These are phyloP conservation scores for Rhodotorula sp. DNA, from an alignment of 1,284 basidiomycete genomes.

Conservation along the genomic window DNA sequence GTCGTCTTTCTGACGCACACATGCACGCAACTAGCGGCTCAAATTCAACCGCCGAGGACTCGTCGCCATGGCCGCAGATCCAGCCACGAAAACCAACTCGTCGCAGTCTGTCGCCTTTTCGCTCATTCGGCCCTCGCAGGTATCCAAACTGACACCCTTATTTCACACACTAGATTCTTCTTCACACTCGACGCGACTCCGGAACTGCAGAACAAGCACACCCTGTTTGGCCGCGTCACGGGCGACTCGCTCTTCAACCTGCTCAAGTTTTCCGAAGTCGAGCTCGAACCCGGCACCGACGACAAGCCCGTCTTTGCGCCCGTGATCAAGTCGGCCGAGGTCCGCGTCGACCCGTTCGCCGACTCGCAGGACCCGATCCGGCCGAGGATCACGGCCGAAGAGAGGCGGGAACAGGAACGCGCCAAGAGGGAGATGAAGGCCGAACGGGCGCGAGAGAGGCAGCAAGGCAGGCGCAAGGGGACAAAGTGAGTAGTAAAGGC, in stretches of 20 bases:
- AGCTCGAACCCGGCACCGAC: constrained; percentile 58
- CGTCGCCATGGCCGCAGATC: constrained; percentile 90
- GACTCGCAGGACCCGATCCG: constrained; percentile 65
- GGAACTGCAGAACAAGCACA: constrained; percentile 63
- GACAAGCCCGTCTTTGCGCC: constrained; percentile 83
- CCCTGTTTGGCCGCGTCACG: constrained; percentile 45
- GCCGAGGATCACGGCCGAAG: constrained; percentile 91
- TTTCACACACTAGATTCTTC: constrained; percentile 61
- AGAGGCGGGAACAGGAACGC: constrained; percentile 74
- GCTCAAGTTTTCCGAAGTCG: constrained; percentile 71
- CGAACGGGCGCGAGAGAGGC: constrained; percentile 67
- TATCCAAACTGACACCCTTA: constrained; percentile 52
- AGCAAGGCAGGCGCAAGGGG: constrained; percentile 61
- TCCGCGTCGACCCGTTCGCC: constrained; percentile 63
- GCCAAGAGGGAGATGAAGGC: constrained; percentile 71
- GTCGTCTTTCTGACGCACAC: no score
- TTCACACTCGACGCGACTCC: constrained; percentile 76
- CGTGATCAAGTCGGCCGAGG: constrained; percentile 62
- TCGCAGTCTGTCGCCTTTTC: constrained; percentile 48
- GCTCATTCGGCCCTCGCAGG: no score
- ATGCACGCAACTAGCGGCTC: constrained; percentile 63
- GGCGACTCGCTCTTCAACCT: constrained; percentile 52
- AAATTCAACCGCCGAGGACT: constrained; percentile 77
- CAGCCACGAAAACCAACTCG: constrained; percentile 53
- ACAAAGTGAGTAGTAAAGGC: constrained; percentile 59